These are phyloP conservation scores for Blastobotrys muscicola DNA, from an alignment of 805 yeast species.

Conservation along the genomic window DNA sequence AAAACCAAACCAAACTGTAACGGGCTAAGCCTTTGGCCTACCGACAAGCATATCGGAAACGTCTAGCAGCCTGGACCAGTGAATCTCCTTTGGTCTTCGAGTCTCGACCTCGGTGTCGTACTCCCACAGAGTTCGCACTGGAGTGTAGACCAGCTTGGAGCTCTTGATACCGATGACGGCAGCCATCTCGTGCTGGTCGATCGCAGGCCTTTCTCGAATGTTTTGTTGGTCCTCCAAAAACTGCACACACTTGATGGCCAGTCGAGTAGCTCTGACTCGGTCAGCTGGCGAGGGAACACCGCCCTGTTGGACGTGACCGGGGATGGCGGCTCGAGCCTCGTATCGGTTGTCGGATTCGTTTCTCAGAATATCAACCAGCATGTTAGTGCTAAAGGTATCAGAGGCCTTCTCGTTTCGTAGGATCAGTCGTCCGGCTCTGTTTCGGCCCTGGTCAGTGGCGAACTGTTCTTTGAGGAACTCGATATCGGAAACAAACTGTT, in stretches of 20 bases:
- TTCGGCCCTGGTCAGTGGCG: constrained; percentile 64
- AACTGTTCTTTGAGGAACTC: constrained; percentile 58
- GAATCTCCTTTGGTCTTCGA: constrained; percentile 83
- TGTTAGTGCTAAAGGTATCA: constrained; percentile 67
- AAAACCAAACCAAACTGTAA: not conserved
- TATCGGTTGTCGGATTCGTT: constrained; percentile 69
- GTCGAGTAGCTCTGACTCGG: constrained; percentile 79
- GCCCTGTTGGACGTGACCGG: constrained; percentile 98
- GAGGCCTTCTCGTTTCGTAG: constrained; percentile 81
- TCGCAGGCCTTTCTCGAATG: constrained; percentile 6
- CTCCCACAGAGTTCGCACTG: constrained; percentile 71
- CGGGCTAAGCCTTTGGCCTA: constrained; percentile 19
- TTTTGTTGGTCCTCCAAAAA: constrained; percentile 57
- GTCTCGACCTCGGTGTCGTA: constrained; percentile 70
- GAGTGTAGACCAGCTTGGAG: constrained; percentile 63
- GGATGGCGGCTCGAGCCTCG: constrained; percentile 90
- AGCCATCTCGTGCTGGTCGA: constrained; percentile 24
- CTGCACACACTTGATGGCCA: constrained; percentile 81
- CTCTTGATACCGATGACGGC: constrained; percentile 77
- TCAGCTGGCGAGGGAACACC: constrained; percentile 92
- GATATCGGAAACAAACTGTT: constrained; percentile 68
- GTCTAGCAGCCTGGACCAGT: constrained; percentile 70
- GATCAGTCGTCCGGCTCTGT: constrained; percentile 76
- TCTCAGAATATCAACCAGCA: constrained; percentile 74
- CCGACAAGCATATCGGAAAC: constrained; percentile 73